Conservation (phyloP, 148 eudicot genomes). For the Bassia scoparia region DNA sequence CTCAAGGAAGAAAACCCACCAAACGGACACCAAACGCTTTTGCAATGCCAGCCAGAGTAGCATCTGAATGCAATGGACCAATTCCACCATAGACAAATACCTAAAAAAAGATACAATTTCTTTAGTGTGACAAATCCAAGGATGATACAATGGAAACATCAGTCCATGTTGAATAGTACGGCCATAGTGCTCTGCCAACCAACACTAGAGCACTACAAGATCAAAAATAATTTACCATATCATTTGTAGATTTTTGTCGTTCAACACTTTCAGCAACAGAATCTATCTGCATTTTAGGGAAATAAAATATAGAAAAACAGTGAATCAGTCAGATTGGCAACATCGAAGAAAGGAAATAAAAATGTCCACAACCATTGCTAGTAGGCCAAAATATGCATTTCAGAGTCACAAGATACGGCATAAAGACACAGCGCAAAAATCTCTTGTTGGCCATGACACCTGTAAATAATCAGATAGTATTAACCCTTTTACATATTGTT, state of each 20-base stretch:
- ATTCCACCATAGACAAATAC: slow-evolving; percentile 96
- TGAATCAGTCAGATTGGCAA: background rate
- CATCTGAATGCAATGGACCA: slow-evolving; percentile 90
- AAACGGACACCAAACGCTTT: slow-evolving; percentile 95
- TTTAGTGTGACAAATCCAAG: background rate
- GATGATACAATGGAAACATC: background rate
- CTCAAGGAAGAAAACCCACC: slow-evolving; percentile 40
- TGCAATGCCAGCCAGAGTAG: slow-evolving; percentile 83
- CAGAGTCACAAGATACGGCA: too few species aligned
- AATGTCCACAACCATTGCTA: background rate
- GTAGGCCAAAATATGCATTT: background rate
- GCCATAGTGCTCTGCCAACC: background rate
- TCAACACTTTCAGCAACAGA: slow-evolving; percentile 88
- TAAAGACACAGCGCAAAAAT: too few species aligned
- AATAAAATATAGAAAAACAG: background rate
- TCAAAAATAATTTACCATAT: slow-evolving; percentile 53
- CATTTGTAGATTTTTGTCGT: slow-evolving; percentile 57
- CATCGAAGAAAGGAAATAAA: background rate
- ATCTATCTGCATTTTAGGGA: slow-evolving; percentile 60
- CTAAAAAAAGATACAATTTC: slow-evolving; percentile 35
- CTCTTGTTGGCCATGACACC: too few species aligned
- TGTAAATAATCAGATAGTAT: too few species aligned
- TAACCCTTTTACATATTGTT: too few species aligned
- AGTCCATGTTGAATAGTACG: background rate
- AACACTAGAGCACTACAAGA: background rate